Conservation (phyloP, 1,284 basidiomycete genomes). For the Rugosomyces carneus region DNA sequence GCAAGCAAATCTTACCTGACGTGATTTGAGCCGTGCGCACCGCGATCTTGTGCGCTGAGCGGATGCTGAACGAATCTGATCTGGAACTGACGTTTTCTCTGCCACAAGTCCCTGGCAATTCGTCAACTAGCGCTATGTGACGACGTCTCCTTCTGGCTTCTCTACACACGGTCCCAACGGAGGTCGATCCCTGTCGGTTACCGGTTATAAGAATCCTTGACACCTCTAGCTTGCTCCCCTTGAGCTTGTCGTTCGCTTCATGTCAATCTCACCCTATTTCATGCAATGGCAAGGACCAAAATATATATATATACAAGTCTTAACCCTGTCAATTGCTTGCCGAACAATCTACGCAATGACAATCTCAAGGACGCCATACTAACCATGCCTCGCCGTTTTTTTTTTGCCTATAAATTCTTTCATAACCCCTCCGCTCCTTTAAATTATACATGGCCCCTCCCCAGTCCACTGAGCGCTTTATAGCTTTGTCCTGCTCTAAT, state of each 20-base stretch:
- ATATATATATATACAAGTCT: conserved; percentile 16
- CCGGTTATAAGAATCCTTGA: conserved; percentile 15
- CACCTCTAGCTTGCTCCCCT: conserved; percentile 17
- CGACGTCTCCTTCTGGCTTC: conserved; percentile 13
- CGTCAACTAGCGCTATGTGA: conserved; percentile 6
- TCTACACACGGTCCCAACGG: conserved; percentile 23
- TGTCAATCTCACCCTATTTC: conserved; percentile 22
- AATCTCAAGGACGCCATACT: conserved; percentile 9
- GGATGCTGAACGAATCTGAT: conserved; percentile 14
- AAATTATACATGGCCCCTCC: conserved; percentile 27
- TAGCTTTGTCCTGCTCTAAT: conserved; percentile 52
- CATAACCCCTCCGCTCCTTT: conserved; percentile 3
- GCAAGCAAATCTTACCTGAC: too few relatives aligned
- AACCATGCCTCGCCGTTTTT: conserved; percentile 4
- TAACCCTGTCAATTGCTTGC: conserved; percentile 15
- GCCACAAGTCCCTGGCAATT: conserved; percentile 12
- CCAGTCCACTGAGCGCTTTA: conserved; percentile 38
- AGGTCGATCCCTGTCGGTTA: conserved; percentile 12
- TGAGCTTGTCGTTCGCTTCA: conserved; percentile 22
- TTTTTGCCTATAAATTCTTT: conserved; percentile 14
- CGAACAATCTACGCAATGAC: conserved; percentile 10
- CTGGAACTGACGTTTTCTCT: conserved; percentile 17
- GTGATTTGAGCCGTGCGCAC: conserved; percentile 19
- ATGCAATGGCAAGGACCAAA: conserved; percentile 19
- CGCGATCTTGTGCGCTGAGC: conserved; percentile 22